Evolutionary conservation across 2,329 filamentous ascomycete genomes (phyloP).

Genomic region (Penicillium vulpinum): DNA sequence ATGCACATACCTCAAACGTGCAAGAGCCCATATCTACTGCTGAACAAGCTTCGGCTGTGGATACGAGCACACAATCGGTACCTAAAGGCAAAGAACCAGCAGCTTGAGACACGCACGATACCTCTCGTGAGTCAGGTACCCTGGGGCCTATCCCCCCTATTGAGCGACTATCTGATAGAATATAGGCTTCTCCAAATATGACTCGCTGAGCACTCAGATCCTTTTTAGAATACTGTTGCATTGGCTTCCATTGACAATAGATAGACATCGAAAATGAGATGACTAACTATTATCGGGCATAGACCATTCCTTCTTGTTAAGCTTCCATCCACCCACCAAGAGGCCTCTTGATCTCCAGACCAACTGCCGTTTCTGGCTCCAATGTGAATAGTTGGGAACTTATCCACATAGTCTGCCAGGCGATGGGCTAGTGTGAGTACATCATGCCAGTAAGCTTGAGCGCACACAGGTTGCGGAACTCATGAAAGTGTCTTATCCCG

Average conservation of each 20-base stretch:
- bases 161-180: neutral
- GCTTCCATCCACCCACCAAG: slow-evolving; percentile 28
- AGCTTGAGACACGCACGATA: neutral
- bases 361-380: slow-evolving; percentile 44
- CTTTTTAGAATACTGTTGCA: neutral
- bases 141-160: neutral
- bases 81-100: neutral
- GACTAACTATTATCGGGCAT: neutral
- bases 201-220: neutral
- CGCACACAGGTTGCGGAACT: too few relatives aligned
- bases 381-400: slow-evolving; percentile 43
- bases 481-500: too few relatives aligned
- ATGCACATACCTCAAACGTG: neutral
- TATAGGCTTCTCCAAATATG: neutral
- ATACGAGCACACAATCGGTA: neutral
- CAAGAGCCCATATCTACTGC: neutral
- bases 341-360: slow-evolving; percentile 31
- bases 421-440: slow-evolving; percentile 8
- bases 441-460: slow-evolving; percentile 31
- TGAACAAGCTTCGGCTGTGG: neutral
- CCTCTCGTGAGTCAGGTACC: neutral
- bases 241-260: neutral
- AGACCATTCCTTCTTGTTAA: neutral
- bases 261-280: neutral
- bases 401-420: slow-evolving; percentile 47